Evolutionary conservation across 2,329 filamentous ascomycete genomes (phyloP).

Genomic region (Alternaria brassicicola): DNA sequence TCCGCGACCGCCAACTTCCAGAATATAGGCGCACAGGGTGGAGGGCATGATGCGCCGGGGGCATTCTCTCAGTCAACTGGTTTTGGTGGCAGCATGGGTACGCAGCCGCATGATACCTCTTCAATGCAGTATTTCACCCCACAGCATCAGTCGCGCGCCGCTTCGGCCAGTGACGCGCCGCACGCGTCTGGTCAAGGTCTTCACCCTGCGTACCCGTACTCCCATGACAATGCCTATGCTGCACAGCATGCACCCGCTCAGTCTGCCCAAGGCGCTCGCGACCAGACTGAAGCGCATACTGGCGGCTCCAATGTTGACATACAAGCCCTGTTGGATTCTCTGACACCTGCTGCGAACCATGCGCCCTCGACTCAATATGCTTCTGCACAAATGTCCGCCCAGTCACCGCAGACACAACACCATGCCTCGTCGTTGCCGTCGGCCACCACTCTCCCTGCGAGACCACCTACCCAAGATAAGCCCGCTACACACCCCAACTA

Average conservation of each 20-base stretch:
- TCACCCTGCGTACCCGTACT: slow-evolving; percentile 40
- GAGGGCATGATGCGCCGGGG: slow-evolving; percentile 28
- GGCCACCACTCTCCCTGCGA: slow-evolving; percentile 53
- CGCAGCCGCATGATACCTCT: slow-evolving; percentile 46
- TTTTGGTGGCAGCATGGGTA: slow-evolving; percentile 35
- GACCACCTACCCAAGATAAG: slow-evolving; percentile 57
- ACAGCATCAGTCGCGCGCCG: slow-evolving; percentile 38
- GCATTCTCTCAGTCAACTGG: slow-evolving; percentile 33
- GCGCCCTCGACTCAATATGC: slow-evolving; percentile 43
- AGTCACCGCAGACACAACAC: slow-evolving; percentile 41
- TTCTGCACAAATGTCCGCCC: slow-evolving; percentile 37
- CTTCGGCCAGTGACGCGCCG: slow-evolving; percentile 46
- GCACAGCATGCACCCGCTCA: slow-evolving; percentile 38
- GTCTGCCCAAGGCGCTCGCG: slow-evolving; percentile 38
- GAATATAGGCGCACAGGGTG: slow-evolving; percentile 33
- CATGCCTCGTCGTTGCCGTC: slow-evolving; percentile 48
- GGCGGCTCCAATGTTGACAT: slow-evolving; percentile 51
- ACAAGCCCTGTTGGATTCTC: slow-evolving; percentile 55
- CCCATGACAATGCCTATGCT: slow-evolving; percentile 46
- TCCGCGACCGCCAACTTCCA: slow-evolving; percentile 22
- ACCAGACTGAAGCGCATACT: slow-evolving; percentile 33
- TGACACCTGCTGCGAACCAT: slow-evolving; percentile 46
- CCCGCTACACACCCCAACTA: slow-evolving; percentile 56
- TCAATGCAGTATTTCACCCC: slow-evolving; percentile 48
- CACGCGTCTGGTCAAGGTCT: slow-evolving; percentile 37